A percentile compares a stretch with the other conserved stretches of the same genome.
Conservation (phyloP, 1,284 basidiomycete species). For the Ceratobasidium papillatum region DNA sequence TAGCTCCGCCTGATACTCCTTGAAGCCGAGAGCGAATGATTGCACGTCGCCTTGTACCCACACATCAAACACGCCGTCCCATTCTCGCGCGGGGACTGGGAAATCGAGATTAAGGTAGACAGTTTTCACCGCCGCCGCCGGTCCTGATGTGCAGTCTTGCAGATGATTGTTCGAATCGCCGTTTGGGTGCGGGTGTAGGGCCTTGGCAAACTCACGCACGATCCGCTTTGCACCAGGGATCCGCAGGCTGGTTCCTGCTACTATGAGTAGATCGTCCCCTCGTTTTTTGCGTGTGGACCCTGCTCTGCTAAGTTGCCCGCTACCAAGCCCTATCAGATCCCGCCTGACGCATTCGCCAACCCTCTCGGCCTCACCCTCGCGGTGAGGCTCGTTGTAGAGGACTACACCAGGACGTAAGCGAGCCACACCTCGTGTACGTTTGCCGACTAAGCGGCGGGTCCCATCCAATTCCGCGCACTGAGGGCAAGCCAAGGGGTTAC, state of each 20-base stretch:
- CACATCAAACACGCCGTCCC: slow-evolving; percentile 91
- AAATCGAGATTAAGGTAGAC: slow-evolving; percentile 92
- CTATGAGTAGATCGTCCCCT: slow-evolving; percentile 76
- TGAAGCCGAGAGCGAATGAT: slow-evolving; percentile 68
- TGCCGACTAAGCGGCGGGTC: slow-evolving; percentile 76
- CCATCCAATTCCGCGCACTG: slow-evolving; percentile 76
- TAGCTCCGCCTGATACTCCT: slow-evolving; percentile 48
- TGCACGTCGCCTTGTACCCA: slow-evolving; percentile 94
- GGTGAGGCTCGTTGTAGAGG: slow-evolving; percentile 89
- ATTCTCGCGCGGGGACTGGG: slow-evolving; percentile 83
- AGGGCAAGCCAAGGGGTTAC: slow-evolving; percentile 79
- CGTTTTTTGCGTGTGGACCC: slow-evolving; percentile 44
- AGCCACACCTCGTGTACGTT: slow-evolving; percentile 84
- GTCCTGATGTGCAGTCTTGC: slow-evolving; percentile 2
- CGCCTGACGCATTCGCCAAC: slow-evolving; percentile 78
- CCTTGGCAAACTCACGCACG: slow-evolving; percentile 69
- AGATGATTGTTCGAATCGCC: slow-evolving; percentile 45
- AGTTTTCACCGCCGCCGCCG: slow-evolving; percentile 56
- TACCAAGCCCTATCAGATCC: slow-evolving; percentile 70
- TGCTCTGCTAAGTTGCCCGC: slow-evolving; percentile 43
- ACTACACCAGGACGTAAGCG: slow-evolving; percentile 87
- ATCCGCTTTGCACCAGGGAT: slow-evolving; percentile 94
- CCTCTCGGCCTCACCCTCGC: slow-evolving; percentile 74
- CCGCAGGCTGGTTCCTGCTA: slow-evolving; percentile 89
- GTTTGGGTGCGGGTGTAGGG: slow-evolving; percentile 46